Base-by-base conservation (phyloP, 1,284 basidiomycete genomes). In the Ganoderma sinense region DNA sequence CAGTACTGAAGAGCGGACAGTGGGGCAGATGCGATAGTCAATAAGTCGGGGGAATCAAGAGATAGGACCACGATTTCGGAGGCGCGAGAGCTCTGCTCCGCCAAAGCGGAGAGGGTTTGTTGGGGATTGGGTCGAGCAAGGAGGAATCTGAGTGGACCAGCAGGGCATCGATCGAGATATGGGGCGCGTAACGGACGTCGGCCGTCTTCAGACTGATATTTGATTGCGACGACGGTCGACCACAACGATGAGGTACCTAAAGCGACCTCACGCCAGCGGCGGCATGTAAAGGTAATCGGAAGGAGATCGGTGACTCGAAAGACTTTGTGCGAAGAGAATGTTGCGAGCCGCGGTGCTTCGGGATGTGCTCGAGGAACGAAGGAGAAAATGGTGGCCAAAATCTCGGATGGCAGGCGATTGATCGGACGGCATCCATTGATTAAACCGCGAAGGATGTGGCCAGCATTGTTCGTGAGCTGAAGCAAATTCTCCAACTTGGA, bases 311-410 rank as follows among this genome's bases (percentile, higher is more conserved):
- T 11, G n/a, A n/a, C 8, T 20, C 40, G 11, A 10, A 59, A 2
- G 4, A 40, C 20, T 39, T 33, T 39, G 4, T 59, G 58, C 1
- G 58, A 23, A 40, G n/a, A 14, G 10, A 59, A 59, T n/a, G 58
- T 59, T 39, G 58, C 36, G 58, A 59, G 58, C n/a, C n/a, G 11
- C n/a, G 58, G 39, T 6, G 58, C 33, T 11, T n/a, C n/a, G 33
- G 33, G 20, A 39, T 59, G 36, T 2, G 58, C 20, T 59, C 23
- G 58, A 59, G 58, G 58, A 20, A 59, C 58, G 20, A 59, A 59
- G 20, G 33, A 59, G 36, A 59, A 59, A 39, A 59, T 59, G 33
- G 58, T 20, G 20, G 58, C 58, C 11, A 59, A n/a, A 40, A 59
- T 11, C n/a, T 59, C 58, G 18, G n/a, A 33, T 11, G 58, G 58